Base-by-base conservation (phyloP, 306 rosid species). In the Cercis canadensis region DNA sequence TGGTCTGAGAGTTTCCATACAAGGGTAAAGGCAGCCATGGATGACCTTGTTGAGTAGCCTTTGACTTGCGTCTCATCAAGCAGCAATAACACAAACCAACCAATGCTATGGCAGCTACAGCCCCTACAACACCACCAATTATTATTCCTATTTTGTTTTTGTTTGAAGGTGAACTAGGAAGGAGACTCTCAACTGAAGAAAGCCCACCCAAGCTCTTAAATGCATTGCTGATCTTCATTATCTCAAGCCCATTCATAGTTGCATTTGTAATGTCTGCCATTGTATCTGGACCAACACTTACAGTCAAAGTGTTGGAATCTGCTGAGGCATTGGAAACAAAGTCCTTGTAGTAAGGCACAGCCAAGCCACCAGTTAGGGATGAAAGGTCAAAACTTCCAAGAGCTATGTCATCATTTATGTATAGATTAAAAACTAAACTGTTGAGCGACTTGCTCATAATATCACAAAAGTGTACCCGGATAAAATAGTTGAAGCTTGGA, bases 241-340 rank as follows among this genome's bases (percentile, higher is more conserved):
- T 62, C 89, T 90, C 98, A 69, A 93, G 67, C 39, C 98, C 98
- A 65, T 84, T 93, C 87, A 94, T 51, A 46, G 86, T 87, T 54
- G 98, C 98, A 75, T 89, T 86, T 5, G 80, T 65, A 21, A 46
- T 46, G 62, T 84, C 98, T 5, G 96, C 90, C 82, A 62, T 31
- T 14, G 78, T 54, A 84, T 90, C 97, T 16, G 97, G 98, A 62
- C 98, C 97, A 34, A 94, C 88, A 53, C 98, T 94, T 17, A 94
- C 89, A 4, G 90, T 86, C 87, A 94, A 85, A 57, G 81, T 87
- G 62, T 56, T 40, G 8, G 86, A 81, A 64, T 46, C 78, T 0
- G 65, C 84, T 5, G 86, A 77, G 13, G 88, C 82, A 75, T 86
- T 85, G 52, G 96, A 74, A 78, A 94, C 79, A 24, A 78, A 90